Conservation (phyloP, 805 yeast genomes). For the Blastobotrys peoriensis region DNA sequence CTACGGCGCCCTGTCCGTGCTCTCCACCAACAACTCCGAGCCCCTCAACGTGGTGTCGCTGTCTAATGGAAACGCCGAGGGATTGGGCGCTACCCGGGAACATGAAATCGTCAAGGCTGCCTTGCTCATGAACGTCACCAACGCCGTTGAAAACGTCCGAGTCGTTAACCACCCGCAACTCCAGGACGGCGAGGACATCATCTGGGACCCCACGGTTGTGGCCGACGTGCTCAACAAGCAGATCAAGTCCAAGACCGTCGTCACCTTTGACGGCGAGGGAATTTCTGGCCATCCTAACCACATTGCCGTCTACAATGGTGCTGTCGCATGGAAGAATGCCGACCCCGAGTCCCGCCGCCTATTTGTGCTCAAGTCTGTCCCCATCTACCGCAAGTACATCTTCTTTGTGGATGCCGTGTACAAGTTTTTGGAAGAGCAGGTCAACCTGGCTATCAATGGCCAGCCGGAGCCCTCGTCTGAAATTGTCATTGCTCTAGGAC, state of each 20-base stretch:
- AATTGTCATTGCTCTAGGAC: constrained; percentile 15
- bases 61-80: constrained; percentile 71
- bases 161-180: constrained; percentile 46
- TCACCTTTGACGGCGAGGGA: constrained; percentile 80
- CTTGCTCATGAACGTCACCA: constrained; percentile 44
- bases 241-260: constrained; percentile 35
- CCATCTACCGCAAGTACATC: constrained; percentile 33
- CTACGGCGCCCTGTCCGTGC: constrained; percentile 44
- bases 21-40: constrained; percentile 39
- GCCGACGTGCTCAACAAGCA: constrained; percentile 33
- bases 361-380: constrained; percentile 29
- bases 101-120: constrained; percentile 56
- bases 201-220: constrained; percentile 54
- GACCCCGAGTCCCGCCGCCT: constrained; percentile 15
- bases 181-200: constrained; percentile 60
- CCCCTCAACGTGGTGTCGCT: constrained; percentile 57
- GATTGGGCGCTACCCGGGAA: constrained; percentile 58
- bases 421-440: constrained; percentile 17
- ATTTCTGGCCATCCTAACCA: constrained; percentile 90
- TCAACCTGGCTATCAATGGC: not conserved
- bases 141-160: constrained; percentile 34
- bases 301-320: constrained; percentile 29
- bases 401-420: constrained; percentile 29
- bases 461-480: constrained; percentile 12
- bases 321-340: constrained; percentile 13